phyloP scores from a whole-genome alignment of 2,329 filamentous ascomycete genomes.

The Thermomyces lanuginosus region DNA sequence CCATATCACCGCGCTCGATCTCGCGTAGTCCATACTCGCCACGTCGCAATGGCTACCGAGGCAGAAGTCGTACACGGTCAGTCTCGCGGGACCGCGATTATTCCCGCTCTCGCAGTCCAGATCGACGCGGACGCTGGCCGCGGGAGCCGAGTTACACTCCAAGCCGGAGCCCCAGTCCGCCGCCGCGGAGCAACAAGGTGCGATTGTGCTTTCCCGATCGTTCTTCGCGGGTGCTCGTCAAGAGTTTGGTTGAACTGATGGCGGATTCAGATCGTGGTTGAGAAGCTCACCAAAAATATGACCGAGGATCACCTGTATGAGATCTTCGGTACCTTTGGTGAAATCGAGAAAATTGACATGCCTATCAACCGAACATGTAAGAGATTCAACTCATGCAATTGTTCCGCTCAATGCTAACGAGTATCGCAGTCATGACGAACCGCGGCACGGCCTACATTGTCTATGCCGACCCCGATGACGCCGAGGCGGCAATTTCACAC shows the following conservation, averaged over 20 bases:
- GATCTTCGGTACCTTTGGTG: constrained; percentile 79
- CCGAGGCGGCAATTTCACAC: constrained; percentile 76
- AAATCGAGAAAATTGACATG: constrained; percentile 72
- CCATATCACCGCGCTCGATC: constrained; percentile 19
- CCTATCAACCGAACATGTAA: constrained; percentile 75
- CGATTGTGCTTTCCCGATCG: not conserved
- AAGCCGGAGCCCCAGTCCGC: constrained; percentile 15
- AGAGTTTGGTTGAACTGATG: constrained; percentile 2
- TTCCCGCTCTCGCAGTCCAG: constrained; percentile 24
- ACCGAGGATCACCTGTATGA: constrained; percentile 76
- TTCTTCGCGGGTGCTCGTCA: not conserved
- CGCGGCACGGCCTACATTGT: constrained; percentile 88
- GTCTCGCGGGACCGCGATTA: constrained; percentile 13
- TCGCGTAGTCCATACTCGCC: constrained; percentile 15
- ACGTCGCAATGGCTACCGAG: constrained; percentile 14
- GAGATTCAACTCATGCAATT: constrained; percentile 1
- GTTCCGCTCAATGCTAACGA: constrained; percentile 3
- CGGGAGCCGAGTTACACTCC: constrained; percentile 23
- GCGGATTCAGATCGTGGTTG: constrained; percentile 62
- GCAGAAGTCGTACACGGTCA: constrained; percentile 15
- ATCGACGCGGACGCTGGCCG: constrained; percentile 23
- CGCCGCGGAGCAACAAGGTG: constrained; percentile 13
- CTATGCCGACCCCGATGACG: constrained; percentile 58
- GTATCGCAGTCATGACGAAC: constrained; percentile 57
- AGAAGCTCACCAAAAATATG: constrained; percentile 90